These are phyloP conservation scores for Leccinum subatratum DNA, from an alignment of 1,284 basidiomycete genomes.

Conservation along the genomic window DNA sequence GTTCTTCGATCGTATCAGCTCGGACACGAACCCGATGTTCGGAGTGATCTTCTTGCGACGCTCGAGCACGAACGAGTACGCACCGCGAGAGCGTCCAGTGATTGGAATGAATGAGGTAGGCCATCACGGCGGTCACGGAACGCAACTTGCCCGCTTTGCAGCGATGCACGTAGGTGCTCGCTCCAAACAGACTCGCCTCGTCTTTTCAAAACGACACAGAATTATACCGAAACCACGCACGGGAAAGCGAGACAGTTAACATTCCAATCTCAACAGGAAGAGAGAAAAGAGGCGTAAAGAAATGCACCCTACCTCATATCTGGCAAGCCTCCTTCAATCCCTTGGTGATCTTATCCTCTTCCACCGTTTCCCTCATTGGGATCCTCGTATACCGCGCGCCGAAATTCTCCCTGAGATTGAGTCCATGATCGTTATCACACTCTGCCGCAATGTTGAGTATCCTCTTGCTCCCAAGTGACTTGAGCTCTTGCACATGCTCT, in stretches of 20 bases:
- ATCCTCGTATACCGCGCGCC: constrained; percentile 75
- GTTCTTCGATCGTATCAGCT: constrained; percentile 93
- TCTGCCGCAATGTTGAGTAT: constrained; percentile 91
- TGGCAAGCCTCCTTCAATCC: constrained; percentile 82
- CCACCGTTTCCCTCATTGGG: constrained; percentile 91
- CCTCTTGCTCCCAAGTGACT: constrained; percentile 73
- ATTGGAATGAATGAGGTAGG: constrained; percentile 94
- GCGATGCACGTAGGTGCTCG: constrained; percentile 84
- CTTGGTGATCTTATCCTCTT: constrained; percentile 84
- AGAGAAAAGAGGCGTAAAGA: constrained; percentile 4
- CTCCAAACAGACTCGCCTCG: constrained; percentile 82
- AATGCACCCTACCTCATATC: constrained; percentile 64
- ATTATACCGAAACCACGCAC: neutral
- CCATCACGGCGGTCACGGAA: constrained; percentile 95
- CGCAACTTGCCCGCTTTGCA: constrained; percentile 96
- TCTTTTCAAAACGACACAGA: constrained; percentile 46
- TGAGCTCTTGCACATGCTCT: constrained; percentile 72
- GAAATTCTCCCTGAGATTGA: constrained; percentile 64
- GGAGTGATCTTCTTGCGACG: constrained; percentile 91
- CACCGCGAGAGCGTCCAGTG: constrained; percentile 87
- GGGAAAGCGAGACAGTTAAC: constrained; percentile 1
- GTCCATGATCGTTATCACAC: constrained; percentile 78
- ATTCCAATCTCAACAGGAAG: constrained; percentile 5
- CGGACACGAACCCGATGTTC: constrained; percentile 96
- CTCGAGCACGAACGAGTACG: constrained; percentile 88